phyloP scores from a whole-genome alignment of 2,329 filamentous ascomycete species.

The Alternaria triticina region DNA sequence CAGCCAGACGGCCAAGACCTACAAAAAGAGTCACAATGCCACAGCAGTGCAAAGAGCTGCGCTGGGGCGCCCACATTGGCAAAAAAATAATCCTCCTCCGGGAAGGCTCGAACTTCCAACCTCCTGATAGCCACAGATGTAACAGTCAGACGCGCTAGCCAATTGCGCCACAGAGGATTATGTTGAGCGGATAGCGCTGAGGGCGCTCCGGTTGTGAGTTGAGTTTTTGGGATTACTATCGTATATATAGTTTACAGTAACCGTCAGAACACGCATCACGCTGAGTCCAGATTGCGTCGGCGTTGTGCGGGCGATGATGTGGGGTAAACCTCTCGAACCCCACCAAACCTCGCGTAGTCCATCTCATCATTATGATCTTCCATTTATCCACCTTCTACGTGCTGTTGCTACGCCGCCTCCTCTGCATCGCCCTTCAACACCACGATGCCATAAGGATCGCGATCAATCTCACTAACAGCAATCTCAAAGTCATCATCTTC shows the following conservation, averaged over 20 bases:
- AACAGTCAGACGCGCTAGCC: conserved; percentile 68
- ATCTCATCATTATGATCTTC: neutral
- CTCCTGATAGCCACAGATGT: conserved; percentile 34
- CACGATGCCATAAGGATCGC: conserved; percentile 83
- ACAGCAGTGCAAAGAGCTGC: neutral
- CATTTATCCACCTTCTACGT: neutral
- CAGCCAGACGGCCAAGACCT: neutral
- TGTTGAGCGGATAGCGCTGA: conserved; percentile 7
- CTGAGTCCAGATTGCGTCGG: neutral
- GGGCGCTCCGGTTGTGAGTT: conserved; percentile 16
- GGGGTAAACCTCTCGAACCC: neutral
- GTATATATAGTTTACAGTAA: too few species aligned
- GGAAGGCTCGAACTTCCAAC: conserved; percentile 38
- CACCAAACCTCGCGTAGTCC: neutral
- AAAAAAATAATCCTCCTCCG: conserved; percentile 32
- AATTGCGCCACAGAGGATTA: conserved; percentile 53
- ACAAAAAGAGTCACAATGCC: neutral
- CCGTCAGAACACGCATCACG: too few species aligned
- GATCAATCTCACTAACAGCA: conserved; percentile 77
- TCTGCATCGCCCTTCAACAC: conserved; percentile 35
- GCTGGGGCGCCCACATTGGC: neutral
- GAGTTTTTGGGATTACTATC: neutral
- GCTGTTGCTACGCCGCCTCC: conserved; percentile 2
- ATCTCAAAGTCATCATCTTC: conserved; percentile 66
- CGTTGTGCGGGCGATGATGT: neutral